Percentiles rank a stretch among this genome's conserved stretches.
These are phyloP conservation scores for Ophiocytium majus DNA, from an alignment of 352 stramenopile genomes.

Conservation along the genomic window DNA sequence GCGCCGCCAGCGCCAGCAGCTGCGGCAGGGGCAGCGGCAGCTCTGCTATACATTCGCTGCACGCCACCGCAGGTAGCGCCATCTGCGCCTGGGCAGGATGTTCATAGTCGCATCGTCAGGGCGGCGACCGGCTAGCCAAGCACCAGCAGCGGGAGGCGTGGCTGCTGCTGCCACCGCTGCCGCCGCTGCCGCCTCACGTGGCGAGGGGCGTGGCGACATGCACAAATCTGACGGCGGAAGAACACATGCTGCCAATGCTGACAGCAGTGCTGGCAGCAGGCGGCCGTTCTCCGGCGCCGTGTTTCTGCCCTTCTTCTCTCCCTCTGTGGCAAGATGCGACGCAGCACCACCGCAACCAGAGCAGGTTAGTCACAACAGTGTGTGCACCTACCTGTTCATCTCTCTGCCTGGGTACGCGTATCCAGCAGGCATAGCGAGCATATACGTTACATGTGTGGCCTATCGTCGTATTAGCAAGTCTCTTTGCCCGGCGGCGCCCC, in stretches of 20 bases:
- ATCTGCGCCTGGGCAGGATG: no score
- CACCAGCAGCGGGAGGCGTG: no score
- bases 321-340: background rate
- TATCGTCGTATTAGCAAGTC: background rate
- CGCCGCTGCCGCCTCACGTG: no score
- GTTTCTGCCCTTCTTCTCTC: background rate
- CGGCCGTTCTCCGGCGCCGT: background rate
- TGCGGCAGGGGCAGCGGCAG: no score
- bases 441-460: background rate
- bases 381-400: background rate
- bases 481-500: no score
- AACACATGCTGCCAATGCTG: background rate
- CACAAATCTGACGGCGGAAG: background rate
- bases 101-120: no score
- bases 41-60: no score
- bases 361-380: background rate
- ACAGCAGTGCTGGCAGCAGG: background rate
- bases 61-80: no score
- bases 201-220: no score
- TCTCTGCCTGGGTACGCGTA: background rate
- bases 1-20: no score
- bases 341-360: background rate
- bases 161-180: no score
- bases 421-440: background rate
- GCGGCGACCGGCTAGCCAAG: no score